Percentiles rank a stretch among this genome's conserved stretches.
Conservation (phyloP, 805 yeast genomes). For the Lachancea dasiensis region DNA sequence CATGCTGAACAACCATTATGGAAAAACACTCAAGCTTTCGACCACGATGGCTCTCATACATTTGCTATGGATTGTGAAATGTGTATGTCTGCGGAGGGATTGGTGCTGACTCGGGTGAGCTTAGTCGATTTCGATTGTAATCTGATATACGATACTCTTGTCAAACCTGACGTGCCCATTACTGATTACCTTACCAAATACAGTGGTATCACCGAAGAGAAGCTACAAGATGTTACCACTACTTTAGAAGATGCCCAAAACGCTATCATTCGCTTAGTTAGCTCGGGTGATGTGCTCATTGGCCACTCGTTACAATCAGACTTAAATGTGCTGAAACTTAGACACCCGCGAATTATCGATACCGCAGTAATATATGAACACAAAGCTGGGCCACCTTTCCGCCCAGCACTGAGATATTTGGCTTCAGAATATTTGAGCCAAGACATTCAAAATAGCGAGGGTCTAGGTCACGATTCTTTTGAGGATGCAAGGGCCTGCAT, state of each 20-base stretch:
- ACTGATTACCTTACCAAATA: constrained; percentile 75
- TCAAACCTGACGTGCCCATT: constrained; percentile 70
- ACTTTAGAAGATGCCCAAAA: constrained; percentile 63
- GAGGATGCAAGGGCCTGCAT: constrained; percentile 82
- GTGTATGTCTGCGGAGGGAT: constrained; percentile 60
- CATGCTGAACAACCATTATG: constrained; percentile 29
- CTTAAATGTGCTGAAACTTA: constrained; percentile 58
- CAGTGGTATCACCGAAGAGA: constrained; percentile 81
- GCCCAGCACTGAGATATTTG: constrained; percentile 73
- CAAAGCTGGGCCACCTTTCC: constrained; percentile 74
- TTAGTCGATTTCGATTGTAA: constrained; percentile 57
- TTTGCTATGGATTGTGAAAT: constrained; percentile 93
- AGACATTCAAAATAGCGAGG: constrained; percentile 60
- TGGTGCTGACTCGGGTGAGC: constrained; percentile 72
- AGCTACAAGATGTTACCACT: constrained; percentile 55
- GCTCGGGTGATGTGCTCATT: constrained; percentile 59
- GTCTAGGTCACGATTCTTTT: constrained; percentile 72
- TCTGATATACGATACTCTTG: constrained; percentile 63
- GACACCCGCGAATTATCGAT: constrained; percentile 74
- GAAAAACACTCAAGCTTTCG: constrained; percentile 48
- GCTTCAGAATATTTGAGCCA: constrained; percentile 48
- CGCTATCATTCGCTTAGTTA: constrained; percentile 42
- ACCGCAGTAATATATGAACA: constrained; percentile 76
- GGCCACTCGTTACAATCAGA: constrained; percentile 93
- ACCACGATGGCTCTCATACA: constrained; percentile 54